A percentile compares a stretch with the other conserved stretches of the same genome.
phyloP scores from a whole-genome alignment of 257 asterid species.

The Rauvolfia tetraphylla region DNA sequence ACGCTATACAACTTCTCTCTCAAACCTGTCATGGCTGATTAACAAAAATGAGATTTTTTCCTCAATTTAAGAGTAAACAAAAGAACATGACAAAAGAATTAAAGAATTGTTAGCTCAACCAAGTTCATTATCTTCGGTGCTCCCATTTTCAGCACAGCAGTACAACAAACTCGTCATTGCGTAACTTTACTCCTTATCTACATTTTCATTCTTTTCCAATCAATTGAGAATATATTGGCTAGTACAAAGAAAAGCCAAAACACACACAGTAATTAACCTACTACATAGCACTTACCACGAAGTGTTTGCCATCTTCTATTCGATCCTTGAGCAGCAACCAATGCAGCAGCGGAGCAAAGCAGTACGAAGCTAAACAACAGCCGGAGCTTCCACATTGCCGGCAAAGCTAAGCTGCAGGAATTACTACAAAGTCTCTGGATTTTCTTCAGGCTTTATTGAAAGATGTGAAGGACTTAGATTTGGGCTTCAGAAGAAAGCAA shows the following conservation, averaged over 20 bases:
- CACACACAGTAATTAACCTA: background rate
- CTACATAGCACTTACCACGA: conserved; percentile 32
- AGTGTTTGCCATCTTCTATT: conserved; percentile 62
- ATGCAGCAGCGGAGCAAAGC: conserved; percentile 39
- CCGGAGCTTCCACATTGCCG: conserved; percentile 61
- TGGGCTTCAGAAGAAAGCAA: conserved; percentile 14
- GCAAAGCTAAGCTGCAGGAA: conserved; percentile 18
- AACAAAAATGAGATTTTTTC: background rate
- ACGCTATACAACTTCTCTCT: background rate
- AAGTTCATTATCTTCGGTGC: background rate
- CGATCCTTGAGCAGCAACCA: conserved; percentile 67
- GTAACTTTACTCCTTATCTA: background rate
- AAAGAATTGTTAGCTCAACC: background rate
- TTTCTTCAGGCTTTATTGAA: conserved; percentile 3
- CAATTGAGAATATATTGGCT: background rate
- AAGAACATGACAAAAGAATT: background rate
- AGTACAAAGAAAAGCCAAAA: background rate
- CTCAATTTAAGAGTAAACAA: background rate
- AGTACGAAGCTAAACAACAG: conserved; percentile 31
- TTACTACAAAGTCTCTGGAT: conserved; percentile 2
- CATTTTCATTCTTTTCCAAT: background rate
- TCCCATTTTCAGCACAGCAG: background rate
- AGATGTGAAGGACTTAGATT: conserved; percentile 21
- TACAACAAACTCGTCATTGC: background rate
- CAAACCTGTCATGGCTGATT: background rate